A percentile compares a stretch with the other conserved stretches of the same genome.
Conservation (phyloP, 2,329 filamentous ascomycete species). For the Fusarium oligoseptatum region DNA sequence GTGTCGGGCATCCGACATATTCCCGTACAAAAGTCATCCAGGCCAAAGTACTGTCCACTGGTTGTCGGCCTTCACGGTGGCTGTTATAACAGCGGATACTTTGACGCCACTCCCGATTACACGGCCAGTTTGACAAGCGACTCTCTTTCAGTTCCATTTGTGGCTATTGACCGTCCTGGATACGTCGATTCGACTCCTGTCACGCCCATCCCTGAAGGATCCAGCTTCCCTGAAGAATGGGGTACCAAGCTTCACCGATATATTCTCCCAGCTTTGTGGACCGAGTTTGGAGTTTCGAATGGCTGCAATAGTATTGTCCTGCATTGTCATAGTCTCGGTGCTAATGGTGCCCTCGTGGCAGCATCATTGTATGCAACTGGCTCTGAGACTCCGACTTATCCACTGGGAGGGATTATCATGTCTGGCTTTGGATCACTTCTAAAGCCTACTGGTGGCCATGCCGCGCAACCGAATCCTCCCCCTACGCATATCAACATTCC, state of each 20-base stretch:
- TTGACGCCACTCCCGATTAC: conserved; percentile 33
- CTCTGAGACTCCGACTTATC: conserved; percentile 11
- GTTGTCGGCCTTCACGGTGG: conserved; percentile 41
- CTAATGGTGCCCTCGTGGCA: conserved; percentile 30
- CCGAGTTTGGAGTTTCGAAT: conserved; percentile 25
- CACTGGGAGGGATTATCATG: conserved; percentile 31
- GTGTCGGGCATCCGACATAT: conserved; percentile 36
- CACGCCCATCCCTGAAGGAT: conserved; percentile 23
- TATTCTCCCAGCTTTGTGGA: conserved; percentile 39
- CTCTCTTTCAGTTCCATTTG: conserved; percentile 32
- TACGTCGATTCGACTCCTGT: conserved; percentile 35
- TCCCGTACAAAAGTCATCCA: conserved; percentile 8
- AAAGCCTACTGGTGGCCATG: conserved; percentile 26
- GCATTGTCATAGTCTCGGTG: conserved; percentile 37
- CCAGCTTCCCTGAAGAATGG: conserved; percentile 37
- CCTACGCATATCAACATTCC: conserved; percentile 33
- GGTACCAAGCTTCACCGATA: conserved; percentile 23
- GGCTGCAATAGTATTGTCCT: conserved; percentile 34
- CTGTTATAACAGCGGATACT: conserved; percentile 38
- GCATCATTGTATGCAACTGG: conserved; percentile 27
- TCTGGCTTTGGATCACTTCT: conserved; percentile 35
- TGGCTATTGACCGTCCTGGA: conserved; percentile 40
- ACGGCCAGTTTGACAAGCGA: conserved; percentile 29
- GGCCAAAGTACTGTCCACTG: conserved; percentile 27
- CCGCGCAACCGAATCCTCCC: conserved; percentile 15